A percentile compares a stretch with the other conserved stretches of the same genome.
phyloP scores from a whole-genome alignment of 1,139 yeast genomes.

The Saccharomyces hybrid region DNA sequence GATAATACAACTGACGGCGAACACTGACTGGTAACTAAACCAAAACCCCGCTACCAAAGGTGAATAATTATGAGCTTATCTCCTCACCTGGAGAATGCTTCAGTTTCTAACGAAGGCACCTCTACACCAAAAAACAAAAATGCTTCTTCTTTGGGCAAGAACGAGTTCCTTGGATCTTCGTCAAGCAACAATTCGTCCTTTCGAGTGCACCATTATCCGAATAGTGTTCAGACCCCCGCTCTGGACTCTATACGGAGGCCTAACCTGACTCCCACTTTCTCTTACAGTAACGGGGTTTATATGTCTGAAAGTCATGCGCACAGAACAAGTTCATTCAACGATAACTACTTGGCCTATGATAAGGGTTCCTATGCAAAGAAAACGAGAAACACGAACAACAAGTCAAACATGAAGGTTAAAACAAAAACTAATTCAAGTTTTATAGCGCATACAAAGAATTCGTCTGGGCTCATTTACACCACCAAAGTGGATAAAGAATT shows the following conservation, averaged over 20 bases:
- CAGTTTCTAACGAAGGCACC: neutral
- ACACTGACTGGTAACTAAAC: neutral
- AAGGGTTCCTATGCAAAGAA: neutral
- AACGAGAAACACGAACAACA: neutral
- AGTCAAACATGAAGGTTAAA: neutral
- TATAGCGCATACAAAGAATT: slow-evolving; percentile 5
- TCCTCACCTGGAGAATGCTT: neutral
- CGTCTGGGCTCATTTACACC: slow-evolving; percentile 19
- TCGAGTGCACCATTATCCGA: slow-evolving; percentile 11
- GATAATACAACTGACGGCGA: neutral
- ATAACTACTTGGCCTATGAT: slow-evolving; percentile 4
- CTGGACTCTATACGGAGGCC: slow-evolving; percentile 11
- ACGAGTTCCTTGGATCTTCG: slow-evolving; percentile 8
- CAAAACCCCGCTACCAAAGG: neutral
- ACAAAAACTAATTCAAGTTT: neutral
- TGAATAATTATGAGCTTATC: neutral
- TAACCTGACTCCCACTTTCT: slow-evolving; percentile 9
- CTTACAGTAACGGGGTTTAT: slow-evolving; percentile 5
- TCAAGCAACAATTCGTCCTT: slow-evolving; percentile 10
- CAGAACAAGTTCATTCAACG: slow-evolving; percentile 6
- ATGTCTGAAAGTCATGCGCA: neutral
- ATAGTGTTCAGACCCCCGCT: slow-evolving; percentile 6
- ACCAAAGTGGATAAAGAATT: slow-evolving; percentile 20
- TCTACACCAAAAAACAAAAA: slow-evolving; percentile 7
- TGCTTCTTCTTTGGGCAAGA: slow-evolving; percentile 8